Conservation (phyloP, 495 filamentous ascomycete species). For the Sporormia fimetaria region DNA sequence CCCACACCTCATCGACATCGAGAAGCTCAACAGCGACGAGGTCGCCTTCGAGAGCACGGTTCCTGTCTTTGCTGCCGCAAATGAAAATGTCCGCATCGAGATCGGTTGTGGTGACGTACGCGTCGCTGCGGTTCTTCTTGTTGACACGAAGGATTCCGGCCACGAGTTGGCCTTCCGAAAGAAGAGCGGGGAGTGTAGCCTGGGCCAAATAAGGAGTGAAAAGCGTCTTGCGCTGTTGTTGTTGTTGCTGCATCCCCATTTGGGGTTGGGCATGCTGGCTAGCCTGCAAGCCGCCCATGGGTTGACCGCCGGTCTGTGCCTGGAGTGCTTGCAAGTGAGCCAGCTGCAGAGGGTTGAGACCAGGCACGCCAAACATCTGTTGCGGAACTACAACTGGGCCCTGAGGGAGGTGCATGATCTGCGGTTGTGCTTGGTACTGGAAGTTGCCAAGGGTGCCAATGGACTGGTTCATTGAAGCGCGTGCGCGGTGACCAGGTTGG, state of each 20-base stretch:
- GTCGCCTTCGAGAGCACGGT: conserved; percentile 90
- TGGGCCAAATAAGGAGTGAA: conserved; percentile 98
- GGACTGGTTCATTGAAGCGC: conserved; percentile 76
- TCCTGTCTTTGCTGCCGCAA: conserved; percentile 96
- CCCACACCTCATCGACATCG: conserved; percentile 97
- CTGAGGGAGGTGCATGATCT: conserved; percentile 74
- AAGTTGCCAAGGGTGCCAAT: conserved; percentile 77
- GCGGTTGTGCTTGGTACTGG: conserved; percentile 84
- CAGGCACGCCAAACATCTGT: conserved; percentile 70
- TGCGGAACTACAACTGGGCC: conserved; percentile 64
- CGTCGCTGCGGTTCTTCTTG: conserved; percentile 98
- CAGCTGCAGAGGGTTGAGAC: conserved; percentile 79
- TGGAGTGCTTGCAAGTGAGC: conserved; percentile 88
- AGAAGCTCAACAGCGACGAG: conserved; percentile 92
- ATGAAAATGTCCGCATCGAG: conserved; percentile 98
- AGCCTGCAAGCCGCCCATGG: conserved; percentile 49
- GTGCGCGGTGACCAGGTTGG: conserved; percentile 82
- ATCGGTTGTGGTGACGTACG: conserved; percentile 89
- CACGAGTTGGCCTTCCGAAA: conserved; percentile 86
- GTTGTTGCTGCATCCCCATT: conserved; percentile 50
- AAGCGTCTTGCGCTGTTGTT: conserved; percentile 92
- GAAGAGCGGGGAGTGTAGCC: conserved; percentile 80
- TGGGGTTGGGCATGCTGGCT: conserved; percentile 67
- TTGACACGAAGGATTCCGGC: conserved; percentile 95
- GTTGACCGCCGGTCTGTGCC: conserved; percentile 50